Evolutionary conservation across 495 filamentous ascomycete species (phyloP).

Genomic region (Emericellopsis terricola): DNA sequence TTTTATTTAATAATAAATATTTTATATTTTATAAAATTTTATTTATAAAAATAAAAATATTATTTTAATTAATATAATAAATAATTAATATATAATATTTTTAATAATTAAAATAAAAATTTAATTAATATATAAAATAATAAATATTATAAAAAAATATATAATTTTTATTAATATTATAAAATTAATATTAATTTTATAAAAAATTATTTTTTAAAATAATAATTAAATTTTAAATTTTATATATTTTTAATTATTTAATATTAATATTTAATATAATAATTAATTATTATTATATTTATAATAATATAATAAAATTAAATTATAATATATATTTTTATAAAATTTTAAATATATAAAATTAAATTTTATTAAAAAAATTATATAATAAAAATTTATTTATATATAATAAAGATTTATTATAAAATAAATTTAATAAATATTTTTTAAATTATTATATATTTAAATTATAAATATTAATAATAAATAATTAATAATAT

Average conservation of each 20-base stretch:
- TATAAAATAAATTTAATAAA: too few species aligned
- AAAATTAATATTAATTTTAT: background rate
- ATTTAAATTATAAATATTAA: too few species aligned
- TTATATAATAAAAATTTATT: too few species aligned
- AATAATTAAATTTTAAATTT: background rate
- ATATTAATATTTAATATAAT: too few species aligned
- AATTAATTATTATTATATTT: too few species aligned
- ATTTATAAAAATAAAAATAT: too few species aligned
- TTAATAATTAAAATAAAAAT: background rate
- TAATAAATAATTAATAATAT: too few species aligned
- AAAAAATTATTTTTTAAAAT: background rate
- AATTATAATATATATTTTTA: background rate
- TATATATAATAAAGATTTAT: too few species aligned
- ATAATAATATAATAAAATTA: too few species aligned
- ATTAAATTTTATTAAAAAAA: background rate
- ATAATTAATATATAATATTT: background rate
- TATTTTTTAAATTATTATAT: too few species aligned
- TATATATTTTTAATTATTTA: background rate
- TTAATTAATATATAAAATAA: background rate
- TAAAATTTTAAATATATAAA: background rate
- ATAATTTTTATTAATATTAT: background rate
- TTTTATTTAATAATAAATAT: too few species aligned
- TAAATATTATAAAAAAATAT: background rate
- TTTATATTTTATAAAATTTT: too few species aligned
- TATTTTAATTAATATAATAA: background rate